Evolutionary conservation across 768 basidiomycete genomes (phyloP), one percentile per base, ranked within the genome.

Genomic region (Glaciozyma antarctica): DNA sequence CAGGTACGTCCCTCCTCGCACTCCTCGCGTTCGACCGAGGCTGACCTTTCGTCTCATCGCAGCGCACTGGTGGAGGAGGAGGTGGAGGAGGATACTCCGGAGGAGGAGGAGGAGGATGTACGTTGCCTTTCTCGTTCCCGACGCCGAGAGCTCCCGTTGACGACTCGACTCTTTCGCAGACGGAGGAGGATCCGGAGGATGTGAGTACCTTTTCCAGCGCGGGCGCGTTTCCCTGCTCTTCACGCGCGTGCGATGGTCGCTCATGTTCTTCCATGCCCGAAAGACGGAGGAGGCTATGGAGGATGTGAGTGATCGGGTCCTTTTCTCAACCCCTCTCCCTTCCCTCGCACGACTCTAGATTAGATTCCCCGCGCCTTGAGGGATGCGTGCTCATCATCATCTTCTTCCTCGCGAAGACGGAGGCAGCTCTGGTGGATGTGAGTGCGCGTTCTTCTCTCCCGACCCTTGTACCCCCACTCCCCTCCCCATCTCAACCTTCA

Each of bases 1-100:
- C 72, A 75, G 64, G 72, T 74, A 64, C 75, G 75, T 68, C 68
- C 73, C 52, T 77, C 80, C 52, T 73, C 71, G 38, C 74, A 67
- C 60, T 64, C 59, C 51, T 47, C 60, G 61, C 38, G 44, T 68
- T 66, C 48, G 59, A 63, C 44, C 55, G 45, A 58, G 59, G 68
- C 47, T 45, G 41, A 41, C 61, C 44, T 54, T 54, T 10, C 59
- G 10, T n/a, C 43, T 53, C 60, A 10, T 41, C 54, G 16, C 43
- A 67, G 60, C 69, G 69, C 65, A 67, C 65, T 49, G 69, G 69
- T 24, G 58, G 58, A 24, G 69, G 69, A 43, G 69, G 69, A 47
- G 69, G 69, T 17, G 55, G 56, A 34, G 55, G 56, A 34, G 60
- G 61, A 47, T 54, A 63, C 54, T 48, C 48, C 13, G 62, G 62